phyloP scores from a whole-genome alignment of 2,329 filamentous ascomycete species.

The Penicillium olsonii region DNA sequence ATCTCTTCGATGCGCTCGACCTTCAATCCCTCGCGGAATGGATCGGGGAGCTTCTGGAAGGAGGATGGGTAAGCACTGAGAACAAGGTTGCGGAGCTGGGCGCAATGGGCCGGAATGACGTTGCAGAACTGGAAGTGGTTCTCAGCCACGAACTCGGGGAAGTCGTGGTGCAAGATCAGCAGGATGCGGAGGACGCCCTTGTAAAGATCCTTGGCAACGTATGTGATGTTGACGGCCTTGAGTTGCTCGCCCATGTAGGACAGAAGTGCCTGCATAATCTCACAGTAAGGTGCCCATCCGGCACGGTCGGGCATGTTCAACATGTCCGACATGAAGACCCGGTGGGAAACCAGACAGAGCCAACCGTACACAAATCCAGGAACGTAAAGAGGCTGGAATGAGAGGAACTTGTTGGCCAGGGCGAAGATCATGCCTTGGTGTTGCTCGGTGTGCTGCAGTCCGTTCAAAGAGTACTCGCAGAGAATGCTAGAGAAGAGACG shows the following conservation, averaged over 20 bases:
- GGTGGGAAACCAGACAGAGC: conserved; percentile 79
- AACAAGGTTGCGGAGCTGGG: conserved; percentile 85
- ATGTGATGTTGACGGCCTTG: conserved; percentile 69
- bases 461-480: conserved; percentile 67
- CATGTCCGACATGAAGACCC: conserved; percentile 78
- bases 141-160: conserved; percentile 86
- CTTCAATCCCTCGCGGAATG: conserved; percentile 71
- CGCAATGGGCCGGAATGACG: conserved; percentile 78
- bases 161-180: conserved; percentile 87
- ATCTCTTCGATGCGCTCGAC: conserved; percentile 76
- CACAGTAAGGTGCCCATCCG: conserved; percentile 76
- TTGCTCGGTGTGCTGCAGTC: conserved; percentile 59
- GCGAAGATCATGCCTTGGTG: conserved; percentile 71
- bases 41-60: conserved; percentile 71
- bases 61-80: conserved; percentile 75
- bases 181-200: conserved; percentile 80
- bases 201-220: conserved; percentile 79
- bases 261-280: conserved; percentile 71
- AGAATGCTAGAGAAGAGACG: conserved; percentile 82
- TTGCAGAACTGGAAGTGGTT: conserved; percentile 82
- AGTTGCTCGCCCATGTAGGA: conserved; percentile 76
- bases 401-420: conserved; percentile 70
- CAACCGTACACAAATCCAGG: conserved; percentile 85
- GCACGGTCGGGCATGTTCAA: conserved; percentile 66
- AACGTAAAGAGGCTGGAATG: conserved; percentile 73